Evolutionary conservation across 768 basidiomycete species (phyloP).

Genomic region (Botryobasidium botryosum): DNA sequence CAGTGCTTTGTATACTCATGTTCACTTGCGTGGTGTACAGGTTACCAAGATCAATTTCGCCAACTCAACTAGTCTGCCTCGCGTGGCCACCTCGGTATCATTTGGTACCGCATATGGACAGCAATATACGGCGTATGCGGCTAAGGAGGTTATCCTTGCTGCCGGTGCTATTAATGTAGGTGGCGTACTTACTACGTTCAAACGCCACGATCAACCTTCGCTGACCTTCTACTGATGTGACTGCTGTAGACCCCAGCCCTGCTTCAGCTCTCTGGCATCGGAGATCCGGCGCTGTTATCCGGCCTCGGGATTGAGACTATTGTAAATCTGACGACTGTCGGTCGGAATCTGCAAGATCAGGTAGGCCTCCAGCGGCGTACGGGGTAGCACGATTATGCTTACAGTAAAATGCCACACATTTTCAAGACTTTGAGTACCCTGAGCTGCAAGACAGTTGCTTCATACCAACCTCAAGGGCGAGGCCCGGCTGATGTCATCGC

Average conservation of each 20-base stretch:
- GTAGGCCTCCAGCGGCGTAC: too few relatives aligned
- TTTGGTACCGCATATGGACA: background rate
- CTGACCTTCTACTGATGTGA: background rate
- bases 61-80: background rate
- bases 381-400: background rate
- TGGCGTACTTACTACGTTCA: background rate
- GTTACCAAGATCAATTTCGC: too few relatives aligned
- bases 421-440: background rate
- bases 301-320: constrained; percentile 1
- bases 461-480: constrained; percentile 16
- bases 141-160: constrained; percentile 9
- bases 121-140: background rate
- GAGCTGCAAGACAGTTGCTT: background rate
- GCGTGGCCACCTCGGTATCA: background rate
- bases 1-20: too few relatives aligned
- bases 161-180: constrained; percentile 5
- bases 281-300: constrained; percentile 8
- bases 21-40: too few relatives aligned
- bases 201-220: background rate
- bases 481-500: constrained; percentile 36
- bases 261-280: constrained; percentile 11
- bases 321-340: constrained; percentile 10
- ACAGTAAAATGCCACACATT: background rate
- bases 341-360: constrained; percentile 10
- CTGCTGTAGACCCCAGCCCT: background rate